Conservation (phyloP, 2,329 filamentous ascomycete species). For the Claviceps fusiformis region DNA sequence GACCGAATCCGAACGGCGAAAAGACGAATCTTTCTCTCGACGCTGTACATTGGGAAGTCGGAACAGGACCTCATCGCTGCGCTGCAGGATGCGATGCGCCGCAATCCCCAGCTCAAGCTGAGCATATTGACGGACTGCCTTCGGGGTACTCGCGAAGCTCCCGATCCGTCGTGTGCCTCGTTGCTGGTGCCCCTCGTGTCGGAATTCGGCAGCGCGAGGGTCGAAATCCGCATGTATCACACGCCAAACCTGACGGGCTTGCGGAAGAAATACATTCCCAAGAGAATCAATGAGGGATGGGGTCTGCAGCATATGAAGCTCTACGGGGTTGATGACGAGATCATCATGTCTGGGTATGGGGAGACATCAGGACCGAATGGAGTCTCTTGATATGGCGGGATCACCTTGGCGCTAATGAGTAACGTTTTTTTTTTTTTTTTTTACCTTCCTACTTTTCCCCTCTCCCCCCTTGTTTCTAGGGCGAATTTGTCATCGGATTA, state of each 20-base stretch:
- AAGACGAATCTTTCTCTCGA: conserved; percentile 79
- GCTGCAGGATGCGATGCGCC: conserved; percentile 58
- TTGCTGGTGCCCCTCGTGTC: conserved; percentile 69
- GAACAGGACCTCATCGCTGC: conserved; percentile 79
- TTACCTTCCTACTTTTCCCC: not conserved
- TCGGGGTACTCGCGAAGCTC: conserved; percentile 81
- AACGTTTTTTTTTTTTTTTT: not conserved
- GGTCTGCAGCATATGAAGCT: conserved; percentile 98
- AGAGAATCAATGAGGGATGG: conserved; percentile 94
- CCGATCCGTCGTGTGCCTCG: conserved; percentile 74
- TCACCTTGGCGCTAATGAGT: not conserved
- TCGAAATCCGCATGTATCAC: conserved; percentile 95
- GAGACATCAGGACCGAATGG: not conserved
- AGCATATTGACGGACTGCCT: conserved; percentile 87
- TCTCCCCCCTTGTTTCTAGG: conserved; percentile 14
- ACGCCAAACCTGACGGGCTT: conserved; percentile 88
- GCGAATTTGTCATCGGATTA: conserved; percentile 90
- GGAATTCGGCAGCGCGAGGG: conserved; percentile 79
- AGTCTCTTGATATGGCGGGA: not conserved
- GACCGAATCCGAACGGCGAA: conserved; percentile 70
- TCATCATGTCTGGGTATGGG: conserved; percentile 73
- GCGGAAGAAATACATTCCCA: conserved; percentile 71
- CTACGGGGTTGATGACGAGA: conserved; percentile 88
- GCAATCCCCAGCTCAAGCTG: conserved; percentile 63
- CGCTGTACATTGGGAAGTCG: conserved; percentile 87